A percentile compares a stretch with the other conserved stretches of the same genome.
Evolutionary conservation across 2,329 filamentous ascomycete species (phyloP).

Genomic region (Pseudonectria buxi): DNA sequence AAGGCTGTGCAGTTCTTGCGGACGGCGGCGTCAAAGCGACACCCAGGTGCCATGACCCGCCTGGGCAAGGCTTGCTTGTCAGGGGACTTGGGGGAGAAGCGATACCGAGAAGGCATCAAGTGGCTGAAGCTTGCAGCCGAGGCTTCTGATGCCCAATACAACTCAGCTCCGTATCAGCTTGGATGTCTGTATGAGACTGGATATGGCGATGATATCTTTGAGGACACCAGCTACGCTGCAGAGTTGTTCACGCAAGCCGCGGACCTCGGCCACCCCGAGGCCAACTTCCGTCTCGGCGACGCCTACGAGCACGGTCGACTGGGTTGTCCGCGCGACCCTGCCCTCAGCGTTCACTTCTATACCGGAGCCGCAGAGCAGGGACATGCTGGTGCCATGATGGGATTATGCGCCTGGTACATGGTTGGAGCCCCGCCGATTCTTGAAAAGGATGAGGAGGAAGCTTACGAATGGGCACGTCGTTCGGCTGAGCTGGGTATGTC

Average conservation of each 20-base stretch:
- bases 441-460: slow-evolving; percentile 92
- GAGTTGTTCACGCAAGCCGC: slow-evolving; percentile 93
- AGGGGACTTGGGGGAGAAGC: slow-evolving; percentile 80
- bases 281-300: slow-evolving; percentile 84
- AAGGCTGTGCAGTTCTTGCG: slow-evolving; percentile 94
- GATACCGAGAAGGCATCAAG: slow-evolving; percentile 86
- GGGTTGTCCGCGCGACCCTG: slow-evolving; percentile 81
- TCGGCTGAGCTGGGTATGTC: slow-evolving; percentile 77
- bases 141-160: slow-evolving; percentile 85
- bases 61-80: slow-evolving; percentile 85
- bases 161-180: slow-evolving; percentile 84
- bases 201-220: slow-evolving; percentile 91
- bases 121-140: slow-evolving; percentile 94
- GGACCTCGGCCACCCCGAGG: slow-evolving; percentile 81
- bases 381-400: slow-evolving; percentile 91
- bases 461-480: slow-evolving; percentile 89
- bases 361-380: slow-evolving; percentile 82
- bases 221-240: slow-evolving; percentile 82
- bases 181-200: slow-evolving; percentile 83
- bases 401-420: slow-evolving; percentile 96
- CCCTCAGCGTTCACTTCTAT: slow-evolving; percentile 94
- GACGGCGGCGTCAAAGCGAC: slow-evolving; percentile 83
- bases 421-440: slow-evolving; percentile 87
- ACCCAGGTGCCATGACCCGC: slow-evolving; percentile 90
- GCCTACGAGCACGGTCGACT: slow-evolving; percentile 91